A percentile compares a stretch with the other conserved stretches of the same genome.
Evolutionary conservation across 768 basidiomycete species (phyloP).

Genomic region (Exsudoporus frostii): DNA sequence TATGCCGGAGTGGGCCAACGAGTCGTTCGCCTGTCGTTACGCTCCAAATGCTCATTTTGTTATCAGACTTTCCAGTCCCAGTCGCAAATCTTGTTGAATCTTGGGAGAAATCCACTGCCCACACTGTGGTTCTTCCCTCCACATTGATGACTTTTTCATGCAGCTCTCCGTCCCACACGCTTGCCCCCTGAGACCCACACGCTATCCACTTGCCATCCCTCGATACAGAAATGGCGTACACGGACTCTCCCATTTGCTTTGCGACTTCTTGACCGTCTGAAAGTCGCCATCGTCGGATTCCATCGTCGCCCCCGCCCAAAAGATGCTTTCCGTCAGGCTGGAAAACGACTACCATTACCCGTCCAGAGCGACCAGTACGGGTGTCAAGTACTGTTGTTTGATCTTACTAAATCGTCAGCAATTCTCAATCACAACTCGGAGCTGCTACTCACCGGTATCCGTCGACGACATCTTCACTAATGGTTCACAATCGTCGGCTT

Average conservation of each 20-base stretch:
- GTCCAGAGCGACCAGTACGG: accelerated
- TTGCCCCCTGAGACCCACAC: background rate
- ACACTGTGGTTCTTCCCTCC: background rate
- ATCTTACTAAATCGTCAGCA: background rate
- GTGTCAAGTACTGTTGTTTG: background rate
- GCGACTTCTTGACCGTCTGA: background rate
- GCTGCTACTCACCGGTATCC: background rate
- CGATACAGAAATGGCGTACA: background rate
- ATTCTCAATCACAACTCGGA: background rate
- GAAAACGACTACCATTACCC: background rate
- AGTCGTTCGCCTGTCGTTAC: too few species aligned
- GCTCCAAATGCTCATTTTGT: too few species aligned
- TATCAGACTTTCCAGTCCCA: background rate
- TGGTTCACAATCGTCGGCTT: background rate
- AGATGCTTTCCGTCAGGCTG: background rate
- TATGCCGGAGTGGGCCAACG: too few species aligned
- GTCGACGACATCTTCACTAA: background rate
- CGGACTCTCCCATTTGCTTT: background rate
- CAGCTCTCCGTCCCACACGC: background rate
- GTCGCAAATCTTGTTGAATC: background rate
- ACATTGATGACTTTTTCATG: background rate
- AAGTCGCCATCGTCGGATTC: background rate
- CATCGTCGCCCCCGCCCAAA: background rate
- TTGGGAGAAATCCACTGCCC: background rate
- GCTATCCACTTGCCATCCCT: background rate